Base-by-base conservation (phyloP, 106 monocot genomes). In the Dactylorhiza incarnata region DNA sequence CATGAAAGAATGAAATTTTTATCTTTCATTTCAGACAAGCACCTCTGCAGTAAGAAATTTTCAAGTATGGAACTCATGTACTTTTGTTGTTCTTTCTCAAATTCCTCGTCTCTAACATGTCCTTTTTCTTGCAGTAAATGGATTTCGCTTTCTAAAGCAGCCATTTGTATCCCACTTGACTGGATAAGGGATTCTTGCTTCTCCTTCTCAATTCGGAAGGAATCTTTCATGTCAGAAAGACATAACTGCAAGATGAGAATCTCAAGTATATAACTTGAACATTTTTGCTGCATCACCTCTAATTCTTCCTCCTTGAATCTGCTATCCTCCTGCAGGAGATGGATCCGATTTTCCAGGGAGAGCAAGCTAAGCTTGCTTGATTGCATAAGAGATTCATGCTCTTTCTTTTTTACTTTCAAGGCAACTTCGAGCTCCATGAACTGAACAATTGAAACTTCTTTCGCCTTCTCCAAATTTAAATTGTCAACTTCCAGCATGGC, bases 11-110 rank as follows among this genome's bases (percentile, higher is more conserved):
- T 23, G n/a, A 78, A 74, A 76, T 72, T 89, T 7, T 68, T 80
- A 53, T 88, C 84, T 50, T 82, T 78, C 76, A 84, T 83, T 54
- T 91, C 91, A 76, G 59, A 54, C 54, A 89, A 74, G 74, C 78
- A 84, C 48, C 71, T 78, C 48, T 73, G 82, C 62, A 89, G 83
- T 53, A 86, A 73, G 49, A 84, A 89, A 45, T 62, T 83, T 74
- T 92, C 89, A 74, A 75, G 78, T 13, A 76, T 67, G 56, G 80
- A 56, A 53, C 74, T 82, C 37, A 86, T 61, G 53, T 73, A 46
- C 20, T 81, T 79, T 11, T 83, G 47, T 11, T 89, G 84, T 70
- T 89, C 88, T 49, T 73, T 65, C 76, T 86, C 83, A 44, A 92
- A 62, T 24, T 77, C 75, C 10, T 76, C 63, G 67, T 77, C 84